Percentiles rank a stretch among this genome's conserved stretches.
phyloP scores from a whole-genome alignment of 2,329 filamentous ascomycete species.

The Aspergillus novofumigatus region DNA sequence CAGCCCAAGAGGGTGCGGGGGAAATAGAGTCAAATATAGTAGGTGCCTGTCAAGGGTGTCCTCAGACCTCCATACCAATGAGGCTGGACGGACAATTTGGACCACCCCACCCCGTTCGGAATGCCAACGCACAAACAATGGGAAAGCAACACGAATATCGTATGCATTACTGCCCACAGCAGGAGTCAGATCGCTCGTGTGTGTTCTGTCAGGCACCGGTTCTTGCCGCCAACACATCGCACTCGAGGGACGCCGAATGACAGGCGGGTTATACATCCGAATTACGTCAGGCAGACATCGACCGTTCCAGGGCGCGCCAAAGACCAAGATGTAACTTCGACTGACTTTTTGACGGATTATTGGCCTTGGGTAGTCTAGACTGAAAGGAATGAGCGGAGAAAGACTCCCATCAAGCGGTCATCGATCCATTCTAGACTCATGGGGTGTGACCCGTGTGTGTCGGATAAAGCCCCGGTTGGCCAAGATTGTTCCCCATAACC shows the following conservation, averaged over 20 bases:
- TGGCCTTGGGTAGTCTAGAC: background rate
- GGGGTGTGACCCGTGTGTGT: too few species aligned
- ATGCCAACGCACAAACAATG: slow-evolving; percentile 1
- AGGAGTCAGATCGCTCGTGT: too few species aligned
- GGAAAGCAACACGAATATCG: background rate
- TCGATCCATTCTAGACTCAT: background rate
- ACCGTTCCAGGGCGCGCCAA: background rate
- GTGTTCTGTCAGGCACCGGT: background rate
- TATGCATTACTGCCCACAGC: background rate
- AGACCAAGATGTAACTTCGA: background rate
- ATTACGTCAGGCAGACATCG: background rate
- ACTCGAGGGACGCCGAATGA: background rate
- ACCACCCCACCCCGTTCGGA: background rate
- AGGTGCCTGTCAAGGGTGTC: background rate
- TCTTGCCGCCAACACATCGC: background rate
- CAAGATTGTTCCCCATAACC: background rate
- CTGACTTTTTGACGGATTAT: background rate
- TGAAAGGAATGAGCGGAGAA: background rate
- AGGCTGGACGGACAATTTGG: background rate
- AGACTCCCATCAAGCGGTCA: background rate
- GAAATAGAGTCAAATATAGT: background rate
- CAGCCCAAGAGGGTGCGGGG: background rate
- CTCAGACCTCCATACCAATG: background rate
- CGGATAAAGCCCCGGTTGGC: background rate
- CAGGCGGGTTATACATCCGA: background rate